Evolutionary conservation across 139 green algal genomes (phyloP).

Genomic region (Asterochloris sp.): DNA sequence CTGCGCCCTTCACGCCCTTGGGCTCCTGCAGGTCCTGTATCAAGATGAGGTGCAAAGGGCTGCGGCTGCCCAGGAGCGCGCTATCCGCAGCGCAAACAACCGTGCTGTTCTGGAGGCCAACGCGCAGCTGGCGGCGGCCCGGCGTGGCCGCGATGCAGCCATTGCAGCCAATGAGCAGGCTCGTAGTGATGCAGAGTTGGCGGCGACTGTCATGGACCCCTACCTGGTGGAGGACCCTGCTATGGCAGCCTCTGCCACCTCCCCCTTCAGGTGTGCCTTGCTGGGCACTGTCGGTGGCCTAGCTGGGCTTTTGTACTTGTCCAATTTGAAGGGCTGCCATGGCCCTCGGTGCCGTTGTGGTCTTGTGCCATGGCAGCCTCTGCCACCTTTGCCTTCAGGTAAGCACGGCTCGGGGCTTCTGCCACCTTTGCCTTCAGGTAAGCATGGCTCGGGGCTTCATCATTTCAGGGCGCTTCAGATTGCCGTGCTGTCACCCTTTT

Average conservation of each 20-base stretch:
- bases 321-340: background rate
- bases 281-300: background rate
- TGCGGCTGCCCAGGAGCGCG: constrained; percentile 13
- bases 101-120: constrained; percentile 12
- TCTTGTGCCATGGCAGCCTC: background rate
- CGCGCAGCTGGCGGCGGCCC: constrained; percentile 13
- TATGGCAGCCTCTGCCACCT: constrained; percentile 12
- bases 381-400: too few species aligned
- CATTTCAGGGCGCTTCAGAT: too few species aligned
- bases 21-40: constrained; percentile 5
- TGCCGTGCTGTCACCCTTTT: too few species aligned
- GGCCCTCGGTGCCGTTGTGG: too few species aligned
- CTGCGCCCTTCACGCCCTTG: background rate
- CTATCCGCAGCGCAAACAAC: constrained; percentile 14
- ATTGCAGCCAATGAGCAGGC: constrained; percentile 4
- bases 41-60: constrained; percentile 22
- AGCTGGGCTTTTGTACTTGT: background rate
- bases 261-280: constrained; percentile 13
- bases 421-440: too few species aligned
- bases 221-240: constrained; percentile 36
- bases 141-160: constrained; percentile 12
- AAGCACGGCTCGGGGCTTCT: too few species aligned
- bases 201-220: constrained; percentile 37
- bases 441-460: too few species aligned
- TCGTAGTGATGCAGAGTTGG: constrained; percentile 19